Percentiles rank a stretch among this genome's conserved stretches.
Evolutionary conservation across 2,329 filamentous ascomycete species (phyloP).

Genomic region (Zarea fungicola): DNA sequence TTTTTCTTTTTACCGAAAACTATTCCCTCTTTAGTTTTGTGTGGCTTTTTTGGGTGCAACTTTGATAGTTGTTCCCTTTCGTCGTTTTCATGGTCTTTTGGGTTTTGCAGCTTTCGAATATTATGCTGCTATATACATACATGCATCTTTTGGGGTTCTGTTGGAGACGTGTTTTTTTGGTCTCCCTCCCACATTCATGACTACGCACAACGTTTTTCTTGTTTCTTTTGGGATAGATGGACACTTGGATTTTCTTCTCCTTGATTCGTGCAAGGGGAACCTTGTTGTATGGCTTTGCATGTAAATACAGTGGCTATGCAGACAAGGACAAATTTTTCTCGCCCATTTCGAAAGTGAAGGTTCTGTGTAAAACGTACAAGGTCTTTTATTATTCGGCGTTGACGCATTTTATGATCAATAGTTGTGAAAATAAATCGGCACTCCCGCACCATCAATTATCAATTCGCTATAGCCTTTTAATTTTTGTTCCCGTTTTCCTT

Average conservation of each 20-base stretch:
- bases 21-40: not conserved
- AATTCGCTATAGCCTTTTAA: constrained; percentile 4
- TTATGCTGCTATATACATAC: constrained; percentile 2
- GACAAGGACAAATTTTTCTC: too few species aligned
- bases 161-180: not conserved
- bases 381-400: too few species aligned
- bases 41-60: not conserved
- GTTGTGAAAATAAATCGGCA: not conserved
- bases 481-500: too few species aligned
- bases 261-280: not conserved
- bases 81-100: not conserved
- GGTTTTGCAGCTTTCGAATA: not conserved
- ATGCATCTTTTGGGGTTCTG: not conserved
- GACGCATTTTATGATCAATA: too few species aligned
- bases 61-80: too few species aligned
- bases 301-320: not conserved
- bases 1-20: not conserved
- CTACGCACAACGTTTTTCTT: not conserved
- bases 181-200: not conserved
- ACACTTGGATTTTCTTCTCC: constrained; percentile 2
- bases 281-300: not conserved
- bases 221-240: constrained; percentile 12
- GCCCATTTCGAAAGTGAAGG: too few species aligned
- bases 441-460: not conserved
- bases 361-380: too few species aligned